A percentile compares a stretch with the other conserved stretches of the same genome.
These are phyloP conservation scores for Coriaria nepalensis DNA, from an alignment of 306 rosid genomes.

Conservation along the genomic window DNA sequence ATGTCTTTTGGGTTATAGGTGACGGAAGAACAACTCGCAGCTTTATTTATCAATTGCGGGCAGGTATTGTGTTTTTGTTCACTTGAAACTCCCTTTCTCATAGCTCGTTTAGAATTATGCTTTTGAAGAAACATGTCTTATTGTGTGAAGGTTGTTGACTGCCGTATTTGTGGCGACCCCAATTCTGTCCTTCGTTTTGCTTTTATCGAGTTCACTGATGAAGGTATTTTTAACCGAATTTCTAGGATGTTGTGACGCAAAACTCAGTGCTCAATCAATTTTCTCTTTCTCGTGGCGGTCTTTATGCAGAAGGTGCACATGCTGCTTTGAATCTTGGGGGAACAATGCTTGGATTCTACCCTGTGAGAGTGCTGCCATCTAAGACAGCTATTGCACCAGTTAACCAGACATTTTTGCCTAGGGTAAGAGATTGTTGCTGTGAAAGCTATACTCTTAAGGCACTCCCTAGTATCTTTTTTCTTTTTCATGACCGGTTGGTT, in stretches of 20 bases:
- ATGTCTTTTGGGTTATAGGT: constrained; percentile 17
- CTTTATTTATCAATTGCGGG: constrained; percentile 27
- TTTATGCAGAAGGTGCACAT: constrained; percentile 24
- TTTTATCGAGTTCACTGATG: constrained; percentile 31
- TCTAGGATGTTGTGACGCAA: not conserved
- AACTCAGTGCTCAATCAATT: too few relatives aligned
- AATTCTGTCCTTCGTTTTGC: constrained; percentile 38
- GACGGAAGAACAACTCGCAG: constrained; percentile 34
- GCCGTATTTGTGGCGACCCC: constrained; percentile 36
- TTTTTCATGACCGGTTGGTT: not conserved
- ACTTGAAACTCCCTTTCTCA: not conserved
- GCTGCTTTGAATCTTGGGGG: constrained; percentile 33
- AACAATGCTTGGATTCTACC: constrained; percentile 37
- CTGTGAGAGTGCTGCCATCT: constrained; percentile 36
- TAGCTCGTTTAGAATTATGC: not conserved
- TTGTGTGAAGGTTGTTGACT: constrained; percentile 26
- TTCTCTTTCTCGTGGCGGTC: too few relatives aligned
- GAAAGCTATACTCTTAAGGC: constrained; percentile 6
- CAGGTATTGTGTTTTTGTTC: constrained; percentile 17
- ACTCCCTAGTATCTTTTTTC: not conserved
- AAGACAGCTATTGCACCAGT: constrained; percentile 40
- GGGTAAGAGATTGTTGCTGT: constrained; percentile 16
- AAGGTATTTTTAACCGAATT: constrained; percentile 14
- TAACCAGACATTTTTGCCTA: constrained; percentile 35
- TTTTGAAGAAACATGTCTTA: not conserved